Evolutionary conservation across 768 basidiomycete genomes (phyloP).

Genomic region (Dioszegia crocea): DNA sequence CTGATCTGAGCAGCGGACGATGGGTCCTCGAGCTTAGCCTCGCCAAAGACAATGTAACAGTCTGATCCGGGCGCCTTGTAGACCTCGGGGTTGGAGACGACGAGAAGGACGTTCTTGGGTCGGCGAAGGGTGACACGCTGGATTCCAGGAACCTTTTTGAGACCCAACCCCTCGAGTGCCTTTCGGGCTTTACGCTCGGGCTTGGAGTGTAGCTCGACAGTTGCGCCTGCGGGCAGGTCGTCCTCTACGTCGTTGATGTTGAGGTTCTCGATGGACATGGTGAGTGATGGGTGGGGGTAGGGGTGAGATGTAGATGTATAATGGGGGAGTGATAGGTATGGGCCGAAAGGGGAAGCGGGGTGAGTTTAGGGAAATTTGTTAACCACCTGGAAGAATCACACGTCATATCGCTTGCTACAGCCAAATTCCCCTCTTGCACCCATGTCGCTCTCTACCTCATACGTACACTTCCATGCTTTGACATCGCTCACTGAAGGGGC

Average conservation of each 20-base stretch:
- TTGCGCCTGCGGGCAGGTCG: slow-evolving; percentile 56
- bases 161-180: slow-evolving; percentile 73
- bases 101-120: slow-evolving; percentile 94
- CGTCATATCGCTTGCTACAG: too few relatives aligned
- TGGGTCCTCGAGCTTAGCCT: slow-evolving; percentile 56
- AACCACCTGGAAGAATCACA: background rate
- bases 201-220: slow-evolving; percentile 86
- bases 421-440: too few relatives aligned
- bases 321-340: background rate
- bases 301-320: background rate
- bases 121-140: slow-evolving; percentile 90
- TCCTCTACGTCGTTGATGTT: slow-evolving; percentile 61
- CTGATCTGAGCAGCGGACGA: slow-evolving; percentile 43
- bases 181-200: slow-evolving; percentile 94
- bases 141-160: slow-evolving; percentile 89
- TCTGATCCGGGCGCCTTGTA: slow-evolving; percentile 97
- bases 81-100: slow-evolving; percentile 88
- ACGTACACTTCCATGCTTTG: too few relatives aligned
- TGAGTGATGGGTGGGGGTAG: slow-evolving; percentile 30
- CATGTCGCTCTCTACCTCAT: too few relatives aligned
- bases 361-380: slow-evolving; percentile 14
- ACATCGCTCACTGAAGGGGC: too few relatives aligned
- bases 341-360: background rate
- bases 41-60: slow-evolving; percentile 98
- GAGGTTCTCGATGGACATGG: slow-evolving; percentile 53